A percentile compares a stretch with the other conserved stretches of the same genome.
phyloP scores from a whole-genome alignment of 2,329 filamentous ascomycete genomes.

The Parastagonospora nodorum region DNA sequence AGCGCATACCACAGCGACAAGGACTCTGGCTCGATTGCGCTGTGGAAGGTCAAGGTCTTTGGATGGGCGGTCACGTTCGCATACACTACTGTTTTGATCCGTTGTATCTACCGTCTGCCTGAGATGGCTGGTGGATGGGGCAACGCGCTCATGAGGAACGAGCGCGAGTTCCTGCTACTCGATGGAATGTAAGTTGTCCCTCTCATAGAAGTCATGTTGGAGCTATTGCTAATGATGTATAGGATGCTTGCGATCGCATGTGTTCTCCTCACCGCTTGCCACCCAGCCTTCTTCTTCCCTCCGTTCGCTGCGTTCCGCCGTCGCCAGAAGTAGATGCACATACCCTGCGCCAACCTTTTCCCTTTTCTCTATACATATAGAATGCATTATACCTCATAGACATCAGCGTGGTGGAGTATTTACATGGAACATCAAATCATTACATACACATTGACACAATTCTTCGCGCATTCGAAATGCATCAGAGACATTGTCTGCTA shows the following conservation, averaged over 20 bases:
- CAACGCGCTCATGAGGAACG: conserved; percentile 51
- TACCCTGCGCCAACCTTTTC: neutral
- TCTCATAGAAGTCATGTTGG: no score
- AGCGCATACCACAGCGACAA: conserved; percentile 28
- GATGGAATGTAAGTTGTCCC: conserved; percentile 47
- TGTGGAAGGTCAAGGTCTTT: conserved; percentile 29
- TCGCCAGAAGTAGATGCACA: conserved; percentile 11
- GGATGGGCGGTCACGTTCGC: conserved; percentile 39
- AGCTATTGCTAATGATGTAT: conserved; percentile 1
- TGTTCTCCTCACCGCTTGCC: conserved; percentile 27
- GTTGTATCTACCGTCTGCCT: conserved; percentile 53
- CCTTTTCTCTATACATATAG: neutral
- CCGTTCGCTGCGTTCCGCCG: conserved; percentile 31
- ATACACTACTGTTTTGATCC: conserved; percentile 51
- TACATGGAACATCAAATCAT: no score
- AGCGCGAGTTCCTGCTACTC: conserved; percentile 53
- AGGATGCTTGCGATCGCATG: conserved; percentile 39
- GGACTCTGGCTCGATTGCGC: conserved; percentile 18
- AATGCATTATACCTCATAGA: conserved; percentile 2
- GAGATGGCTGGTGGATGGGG: conserved; percentile 54
- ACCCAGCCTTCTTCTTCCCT: conserved; percentile 35
- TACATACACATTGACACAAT: no score
- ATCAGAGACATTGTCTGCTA: no score
- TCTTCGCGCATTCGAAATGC: no score
- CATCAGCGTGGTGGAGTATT: neutral